Evolutionary conservation across 2,329 filamentous ascomycete species (phyloP).

Genomic region (Diaporthe aspalathi): DNA sequence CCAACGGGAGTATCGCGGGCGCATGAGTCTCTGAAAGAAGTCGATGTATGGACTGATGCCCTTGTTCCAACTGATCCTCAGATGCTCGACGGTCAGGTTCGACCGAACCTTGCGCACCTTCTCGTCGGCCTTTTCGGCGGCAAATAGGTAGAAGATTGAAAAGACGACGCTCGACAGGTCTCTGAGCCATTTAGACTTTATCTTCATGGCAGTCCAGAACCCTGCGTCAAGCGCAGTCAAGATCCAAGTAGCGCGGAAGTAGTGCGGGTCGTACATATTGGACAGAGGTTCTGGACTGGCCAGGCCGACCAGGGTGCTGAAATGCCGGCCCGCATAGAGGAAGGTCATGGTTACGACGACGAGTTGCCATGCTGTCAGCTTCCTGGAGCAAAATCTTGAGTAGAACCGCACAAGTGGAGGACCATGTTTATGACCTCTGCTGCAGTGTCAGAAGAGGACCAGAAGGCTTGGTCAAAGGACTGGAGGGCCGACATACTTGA

Average conservation of each 20-base stretch:
- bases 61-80: slow-evolving; percentile 96
- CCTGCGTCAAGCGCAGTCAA: slow-evolving; percentile 94
- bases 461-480: slow-evolving; percentile 36
- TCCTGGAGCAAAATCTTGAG: slow-evolving; percentile 76
- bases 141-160: slow-evolving; percentile 89
- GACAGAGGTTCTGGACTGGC: slow-evolving; percentile 93
- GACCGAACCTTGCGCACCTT: slow-evolving; percentile 93
- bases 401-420: slow-evolving; percentile 79
- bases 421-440: slow-evolving; percentile 86
- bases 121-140: slow-evolving; percentile 94
- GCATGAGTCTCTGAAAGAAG: slow-evolving; percentile 76
- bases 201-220: slow-evolving; percentile 98
- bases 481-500: slow-evolving; percentile 65
- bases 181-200: slow-evolving; percentile 80
- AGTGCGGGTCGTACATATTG: slow-evolving; percentile 91
- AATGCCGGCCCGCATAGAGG: slow-evolving; percentile 91
- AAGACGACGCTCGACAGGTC: slow-evolving; percentile 88
- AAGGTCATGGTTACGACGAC: slow-evolving; percentile 89
- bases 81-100: slow-evolving; percentile 87
- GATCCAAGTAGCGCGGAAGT: slow-evolving; percentile 97
- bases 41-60: slow-evolving; percentile 86
- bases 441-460: slow-evolving; percentile 31
- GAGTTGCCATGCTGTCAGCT: slow-evolving; percentile 89
- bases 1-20: slow-evolving; percentile 84
- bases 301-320: slow-evolving; percentile 89